These are phyloP conservation scores for Besnoitia besnoiti DNA, from an alignment of 169 alveolate species.

Conservation along the genomic window DNA sequence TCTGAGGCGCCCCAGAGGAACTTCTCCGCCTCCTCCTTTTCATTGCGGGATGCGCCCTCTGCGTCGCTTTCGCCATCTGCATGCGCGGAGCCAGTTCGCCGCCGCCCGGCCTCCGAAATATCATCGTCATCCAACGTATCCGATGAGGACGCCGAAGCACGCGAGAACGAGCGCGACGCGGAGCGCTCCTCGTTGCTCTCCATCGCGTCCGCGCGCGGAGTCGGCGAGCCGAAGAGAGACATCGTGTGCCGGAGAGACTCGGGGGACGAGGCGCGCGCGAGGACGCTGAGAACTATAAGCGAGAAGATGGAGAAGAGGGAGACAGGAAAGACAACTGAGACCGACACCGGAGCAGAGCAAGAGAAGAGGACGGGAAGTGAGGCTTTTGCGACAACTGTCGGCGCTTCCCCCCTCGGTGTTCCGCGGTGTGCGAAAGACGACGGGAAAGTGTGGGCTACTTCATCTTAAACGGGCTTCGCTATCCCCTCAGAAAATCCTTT, in stretches of 20 bases:
- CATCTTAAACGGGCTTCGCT: too few relatives aligned
- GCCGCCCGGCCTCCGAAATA: too few relatives aligned
- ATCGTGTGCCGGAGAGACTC: not conserved
- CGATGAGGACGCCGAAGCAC: too few relatives aligned
- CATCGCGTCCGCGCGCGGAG: not conserved
- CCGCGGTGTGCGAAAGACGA: too few relatives aligned
- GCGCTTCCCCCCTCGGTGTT: too few relatives aligned
- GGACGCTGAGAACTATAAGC: not conserved
- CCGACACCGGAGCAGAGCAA: not conserved
- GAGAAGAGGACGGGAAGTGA: not conserved
- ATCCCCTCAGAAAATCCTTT: too few relatives aligned
- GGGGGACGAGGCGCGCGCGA: not conserved
- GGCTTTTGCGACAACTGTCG: not conserved
- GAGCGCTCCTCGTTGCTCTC: not conserved
- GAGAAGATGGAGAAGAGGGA: conserved; percentile 4
- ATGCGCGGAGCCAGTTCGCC: too few relatives aligned
- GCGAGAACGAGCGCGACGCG: not conserved
- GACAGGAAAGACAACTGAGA: not conserved
- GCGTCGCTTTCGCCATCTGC: not conserved
- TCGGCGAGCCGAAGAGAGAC: not conserved
- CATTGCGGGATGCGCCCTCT: not conserved
- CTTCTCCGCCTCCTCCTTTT: conserved; percentile 41
- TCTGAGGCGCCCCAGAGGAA: conserved; percentile 47
- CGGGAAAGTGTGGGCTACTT: too few relatives aligned
- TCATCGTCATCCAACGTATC: too few relatives aligned